Evolutionary conservation across 257 asterid genomes (phyloP).

Genomic region (Jasminum sambac): DNA sequence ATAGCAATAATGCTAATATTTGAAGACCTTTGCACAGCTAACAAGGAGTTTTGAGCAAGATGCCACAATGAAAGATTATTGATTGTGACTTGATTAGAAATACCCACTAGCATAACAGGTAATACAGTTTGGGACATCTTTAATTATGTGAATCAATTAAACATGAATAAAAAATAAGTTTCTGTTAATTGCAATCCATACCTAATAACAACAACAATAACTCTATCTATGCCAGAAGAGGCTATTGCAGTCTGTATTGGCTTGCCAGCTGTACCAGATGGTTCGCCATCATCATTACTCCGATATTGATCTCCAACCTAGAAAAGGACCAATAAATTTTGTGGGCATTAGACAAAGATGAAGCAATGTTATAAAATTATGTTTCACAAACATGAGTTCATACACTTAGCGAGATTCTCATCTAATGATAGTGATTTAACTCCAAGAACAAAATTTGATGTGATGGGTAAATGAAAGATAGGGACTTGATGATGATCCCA

Average conservation of each 20-base stretch:
- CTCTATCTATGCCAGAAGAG: constrained; percentile 84
- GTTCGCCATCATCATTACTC: constrained; percentile 94
- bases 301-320: constrained; percentile 88
- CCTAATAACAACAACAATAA: constrained; percentile 93
- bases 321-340: constrained; percentile 12
- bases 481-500: background rate
- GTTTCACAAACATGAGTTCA: background rate
- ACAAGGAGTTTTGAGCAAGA: background rate
- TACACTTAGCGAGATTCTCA: background rate
- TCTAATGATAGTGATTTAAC: background rate
- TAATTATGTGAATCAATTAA: background rate
- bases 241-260: constrained; percentile 84
- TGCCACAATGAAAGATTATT: background rate
- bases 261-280: constrained; percentile 98
- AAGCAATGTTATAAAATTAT: background rate
- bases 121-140: constrained; percentile 8
- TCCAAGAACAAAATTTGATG: background rate
- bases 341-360: background rate
- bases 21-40: background rate
- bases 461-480: background rate
- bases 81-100: background rate
- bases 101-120: constrained; percentile 6
- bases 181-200: constrained; percentile 1
- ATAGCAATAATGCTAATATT: background rate
- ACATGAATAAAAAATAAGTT: background rate